Percentiles rank a stretch among this genome's conserved stretches.
Conservation (phyloP, 2,329 filamentous ascomycete genomes). For the Purpureocillium lavendulum region DNA sequence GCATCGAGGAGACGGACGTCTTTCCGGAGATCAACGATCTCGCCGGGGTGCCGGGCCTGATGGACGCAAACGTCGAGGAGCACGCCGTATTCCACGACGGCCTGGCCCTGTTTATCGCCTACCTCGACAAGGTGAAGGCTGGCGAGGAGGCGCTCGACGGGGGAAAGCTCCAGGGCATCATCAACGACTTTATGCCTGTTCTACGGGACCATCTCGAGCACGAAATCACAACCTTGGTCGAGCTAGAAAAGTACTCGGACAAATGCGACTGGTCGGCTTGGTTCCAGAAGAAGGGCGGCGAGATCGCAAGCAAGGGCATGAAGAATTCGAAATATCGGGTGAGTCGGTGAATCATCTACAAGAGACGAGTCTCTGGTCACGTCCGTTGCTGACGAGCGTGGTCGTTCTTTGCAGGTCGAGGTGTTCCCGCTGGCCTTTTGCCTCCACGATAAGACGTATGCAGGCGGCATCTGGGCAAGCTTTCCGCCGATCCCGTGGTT, state of each 20-base stretch:
- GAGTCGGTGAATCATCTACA: not conserved
- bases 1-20: conserved; percentile 25
- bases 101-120: conserved; percentile 20
- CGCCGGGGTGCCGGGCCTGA: conserved; percentile 24
- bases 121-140: conserved; percentile 19
- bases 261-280: conserved; percentile 24
- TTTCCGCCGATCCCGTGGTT: conserved; percentile 20
- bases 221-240: conserved; percentile 28
- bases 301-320: conserved; percentile 9
- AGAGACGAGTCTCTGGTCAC: too few species aligned
- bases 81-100: conserved; percentile 29
- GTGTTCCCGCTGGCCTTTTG: conserved; percentile 14
- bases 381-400: not conserved
- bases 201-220: conserved; percentile 27
- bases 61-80: conserved; percentile 32
- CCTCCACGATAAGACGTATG: conserved; percentile 18
- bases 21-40: conserved; percentile 29
- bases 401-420: conserved; percentile 8
- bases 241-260: conserved; percentile 22
- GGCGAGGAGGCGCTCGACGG: conserved; percentile 22
- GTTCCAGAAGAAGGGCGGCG: conserved; percentile 12
- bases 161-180: conserved; percentile 16
- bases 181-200: conserved; percentile 25
- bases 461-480: conserved; percentile 14
- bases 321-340: conserved; percentile 9